phyloP scores from a whole-genome alignment of 2,329 filamentous ascomycete genomes.

The Fusarium scirpi region DNA sequence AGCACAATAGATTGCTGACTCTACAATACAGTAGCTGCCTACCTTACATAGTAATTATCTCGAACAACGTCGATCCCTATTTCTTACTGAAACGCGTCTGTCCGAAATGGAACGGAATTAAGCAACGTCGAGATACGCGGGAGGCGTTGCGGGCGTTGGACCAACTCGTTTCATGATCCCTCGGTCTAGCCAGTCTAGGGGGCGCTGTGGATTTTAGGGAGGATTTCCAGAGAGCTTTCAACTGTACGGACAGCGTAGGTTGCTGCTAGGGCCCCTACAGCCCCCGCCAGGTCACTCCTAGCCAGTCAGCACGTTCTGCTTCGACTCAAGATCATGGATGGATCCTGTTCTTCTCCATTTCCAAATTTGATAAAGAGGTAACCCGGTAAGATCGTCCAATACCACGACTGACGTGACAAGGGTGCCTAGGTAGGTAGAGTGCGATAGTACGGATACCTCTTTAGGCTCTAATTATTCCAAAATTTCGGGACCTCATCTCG shows the following conservation, averaged over 20 bases:
- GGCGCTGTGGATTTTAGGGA: conserved; percentile 6
- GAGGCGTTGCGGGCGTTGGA: conserved; percentile 26
- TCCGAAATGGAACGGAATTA: background rate
- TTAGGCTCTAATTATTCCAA: conserved; percentile 23
- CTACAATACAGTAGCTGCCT: background rate
- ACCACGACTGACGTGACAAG: conserved; percentile 38
- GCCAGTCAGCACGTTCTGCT: background rate
- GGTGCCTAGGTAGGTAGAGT: background rate
- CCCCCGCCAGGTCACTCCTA: conserved; percentile 11
- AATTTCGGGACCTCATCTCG: conserved; percentile 29
- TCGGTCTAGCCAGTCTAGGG: conserved; percentile 12
- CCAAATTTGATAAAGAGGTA: conserved; percentile 28
- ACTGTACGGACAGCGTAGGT: background rate
- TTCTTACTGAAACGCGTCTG: conserved; percentile 23
- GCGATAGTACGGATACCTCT: background rate
- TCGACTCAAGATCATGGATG: conserved; percentile 9
- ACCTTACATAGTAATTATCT: background rate
- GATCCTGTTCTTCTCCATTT: conserved; percentile 20
- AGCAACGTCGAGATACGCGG: conserved; percentile 10
- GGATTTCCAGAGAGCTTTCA: conserved; percentile 13
- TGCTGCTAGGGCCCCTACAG: conserved; percentile 17
- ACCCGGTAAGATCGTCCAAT: conserved; percentile 32
- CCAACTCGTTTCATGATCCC: conserved; percentile 36
- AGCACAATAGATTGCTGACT: background rate
- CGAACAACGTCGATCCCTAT: conserved; percentile 23